Evolutionary conservation across 306 rosid species (phyloP).

Genomic region (Spatholobus suberectus): DNA sequence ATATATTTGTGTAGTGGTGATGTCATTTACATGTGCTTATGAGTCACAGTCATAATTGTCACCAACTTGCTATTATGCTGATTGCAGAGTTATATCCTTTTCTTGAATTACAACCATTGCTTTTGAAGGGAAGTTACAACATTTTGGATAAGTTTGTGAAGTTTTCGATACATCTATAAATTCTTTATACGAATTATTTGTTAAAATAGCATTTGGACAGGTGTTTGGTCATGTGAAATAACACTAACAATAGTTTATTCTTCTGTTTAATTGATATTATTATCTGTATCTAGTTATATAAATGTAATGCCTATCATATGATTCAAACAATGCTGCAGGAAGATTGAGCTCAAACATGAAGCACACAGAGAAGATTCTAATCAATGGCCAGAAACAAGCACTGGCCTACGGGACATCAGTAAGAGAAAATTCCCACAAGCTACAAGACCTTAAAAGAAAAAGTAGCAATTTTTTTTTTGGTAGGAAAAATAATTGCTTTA

Average conservation of each 20-base stretch:
- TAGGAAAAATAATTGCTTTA: neutral
- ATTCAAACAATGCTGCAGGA: conserved; percentile 50
- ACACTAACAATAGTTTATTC: no score
- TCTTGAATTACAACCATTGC: neutral
- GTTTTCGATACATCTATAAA: neutral
- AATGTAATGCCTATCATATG: neutral
- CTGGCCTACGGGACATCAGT: conserved; percentile 76
- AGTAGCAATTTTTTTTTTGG: neutral
- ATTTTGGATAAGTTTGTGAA: neutral
- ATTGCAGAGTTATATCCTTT: neutral
- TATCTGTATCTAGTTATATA: neutral
- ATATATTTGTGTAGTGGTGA: neutral
- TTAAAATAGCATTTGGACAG: no score
- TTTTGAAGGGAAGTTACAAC: neutral
- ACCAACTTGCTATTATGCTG: neutral
- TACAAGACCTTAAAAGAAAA: neutral
- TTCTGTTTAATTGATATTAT: no score
- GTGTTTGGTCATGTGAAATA: no score
- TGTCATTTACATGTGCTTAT: neutral
- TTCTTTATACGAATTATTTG: no score
- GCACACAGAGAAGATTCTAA: conserved; percentile 63
- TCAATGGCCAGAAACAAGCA: conserved; percentile 64
- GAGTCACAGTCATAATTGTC: neutral
- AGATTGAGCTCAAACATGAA: conserved; percentile 55
- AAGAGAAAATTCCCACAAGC: conserved; percentile 32